phyloP scores from a whole-genome alignment of 352 stramenopile genomes.

The Phytophthora cajani region DNA sequence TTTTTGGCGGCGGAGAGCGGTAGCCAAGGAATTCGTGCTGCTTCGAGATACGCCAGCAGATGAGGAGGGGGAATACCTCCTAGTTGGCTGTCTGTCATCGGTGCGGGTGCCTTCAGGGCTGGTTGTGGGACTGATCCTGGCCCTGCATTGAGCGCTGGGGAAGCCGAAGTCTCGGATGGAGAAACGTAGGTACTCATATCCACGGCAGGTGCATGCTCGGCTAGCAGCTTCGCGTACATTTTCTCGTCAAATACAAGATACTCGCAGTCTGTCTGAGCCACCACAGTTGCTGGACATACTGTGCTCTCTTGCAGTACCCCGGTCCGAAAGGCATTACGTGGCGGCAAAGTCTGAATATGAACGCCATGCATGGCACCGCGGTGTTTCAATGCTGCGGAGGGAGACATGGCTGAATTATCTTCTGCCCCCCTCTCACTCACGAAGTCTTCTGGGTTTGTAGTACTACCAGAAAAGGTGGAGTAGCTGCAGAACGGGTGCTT shows the following conservation, averaged over 20 bases:
- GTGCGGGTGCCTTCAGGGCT: neutral
- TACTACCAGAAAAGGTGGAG: constrained; percentile 36
- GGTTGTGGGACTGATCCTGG: neutral
- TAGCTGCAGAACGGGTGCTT: constrained; percentile 66
- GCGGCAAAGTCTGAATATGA: constrained; percentile 63
- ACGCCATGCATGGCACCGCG: constrained; percentile 55
- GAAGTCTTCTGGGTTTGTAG: constrained; percentile 43
- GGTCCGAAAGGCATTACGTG: constrained; percentile 60
- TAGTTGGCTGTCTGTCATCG: neutral
- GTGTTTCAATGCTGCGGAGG: constrained; percentile 26
- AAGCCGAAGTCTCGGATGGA: neutral
- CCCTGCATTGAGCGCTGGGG: neutral
- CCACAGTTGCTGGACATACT: constrained; percentile 54
- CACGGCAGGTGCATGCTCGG: constrained; percentile 41
- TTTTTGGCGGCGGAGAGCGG: constrained; percentile 35
- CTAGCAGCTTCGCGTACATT: constrained; percentile 46
- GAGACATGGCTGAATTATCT: constrained; percentile 3
- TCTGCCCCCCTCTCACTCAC: constrained; percentile 13
- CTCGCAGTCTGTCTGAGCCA: constrained; percentile 65
- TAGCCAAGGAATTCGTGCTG: constrained; percentile 39
- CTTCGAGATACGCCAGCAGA: constrained; percentile 41
- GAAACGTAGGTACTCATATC: constrained; percentile 33
- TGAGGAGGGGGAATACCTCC: constrained; percentile 16
- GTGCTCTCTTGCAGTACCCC: constrained; percentile 52
- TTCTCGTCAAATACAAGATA: constrained; percentile 58